These are phyloP conservation scores for Suillus weaverae DNA, from an alignment of 768 basidiomycete species.

Conservation along the genomic window DNA sequence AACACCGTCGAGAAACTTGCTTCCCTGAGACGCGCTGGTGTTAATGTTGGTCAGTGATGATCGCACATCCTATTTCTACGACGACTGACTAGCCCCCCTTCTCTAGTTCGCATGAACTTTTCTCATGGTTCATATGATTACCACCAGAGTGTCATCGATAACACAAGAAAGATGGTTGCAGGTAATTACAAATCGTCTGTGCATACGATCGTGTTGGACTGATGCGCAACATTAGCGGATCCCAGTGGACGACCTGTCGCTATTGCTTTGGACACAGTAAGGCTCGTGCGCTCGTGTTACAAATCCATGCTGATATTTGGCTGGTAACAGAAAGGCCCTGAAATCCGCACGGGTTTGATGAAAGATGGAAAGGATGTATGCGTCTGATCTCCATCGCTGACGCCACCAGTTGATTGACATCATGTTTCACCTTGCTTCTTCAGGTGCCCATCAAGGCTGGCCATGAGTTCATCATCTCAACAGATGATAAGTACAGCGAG, in stretches of 20 bases:
- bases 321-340: conserved; percentile 86
- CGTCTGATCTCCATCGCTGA: conserved; percentile 19
- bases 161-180: conserved; percentile 83
- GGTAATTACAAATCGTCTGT: conserved; percentile 43
- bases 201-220: not conserved
- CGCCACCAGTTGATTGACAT: conserved; percentile 7
- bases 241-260: conserved; percentile 88
- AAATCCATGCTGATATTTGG: not conserved
- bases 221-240: conserved; percentile 45
- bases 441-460: conserved; percentile 85
- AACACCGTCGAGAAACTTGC: conserved; percentile 88
- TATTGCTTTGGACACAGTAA: conserved; percentile 94
- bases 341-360: conserved; percentile 97
- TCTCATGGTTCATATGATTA: conserved; percentile 99
- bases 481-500: conserved; percentile 79
- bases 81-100: not conserved
- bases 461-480: conserved; percentile 90
- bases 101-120: conserved; percentile 98
- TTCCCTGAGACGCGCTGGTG: conserved; percentile 85
- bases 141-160: conserved; percentile 99
- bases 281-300: conserved; percentile 26
- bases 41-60: conserved; percentile 87
- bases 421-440: not conserved
- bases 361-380: conserved; percentile 82
- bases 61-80: too few species aligned